Percentiles rank a stretch among this genome's conserved stretches.
Conservation (phyloP, 2,329 filamentous ascomycete genomes). For the Neoscytalidium dimidiatum region DNA sequence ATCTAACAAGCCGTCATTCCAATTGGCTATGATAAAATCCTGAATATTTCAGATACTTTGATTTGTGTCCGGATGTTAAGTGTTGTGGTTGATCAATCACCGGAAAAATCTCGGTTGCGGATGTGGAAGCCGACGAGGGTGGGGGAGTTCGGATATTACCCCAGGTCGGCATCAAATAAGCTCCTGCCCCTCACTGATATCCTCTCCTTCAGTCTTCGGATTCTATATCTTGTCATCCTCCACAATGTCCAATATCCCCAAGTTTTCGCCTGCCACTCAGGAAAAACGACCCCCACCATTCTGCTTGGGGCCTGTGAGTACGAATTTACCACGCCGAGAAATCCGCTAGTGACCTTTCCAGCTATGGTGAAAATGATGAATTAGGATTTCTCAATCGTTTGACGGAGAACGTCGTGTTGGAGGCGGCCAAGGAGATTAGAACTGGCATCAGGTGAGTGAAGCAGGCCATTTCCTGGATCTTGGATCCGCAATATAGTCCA, state of each 20-base stretch:
- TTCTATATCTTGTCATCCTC: not conserved
- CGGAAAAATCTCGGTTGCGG: not conserved
- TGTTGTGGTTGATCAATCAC: not conserved
- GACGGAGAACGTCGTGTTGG: conserved; percentile 55
- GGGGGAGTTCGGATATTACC: not conserved
- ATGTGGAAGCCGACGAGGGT: not conserved
- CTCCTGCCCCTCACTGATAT: not conserved
- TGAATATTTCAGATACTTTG: no score
- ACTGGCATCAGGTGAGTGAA: conserved; percentile 51
- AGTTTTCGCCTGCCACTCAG: conserved; percentile 53
- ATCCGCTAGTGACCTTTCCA: conserved; percentile 23
- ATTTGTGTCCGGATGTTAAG: no score
- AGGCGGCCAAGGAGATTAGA: conserved; percentile 54
- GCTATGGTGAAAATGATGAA: conserved; percentile 59
- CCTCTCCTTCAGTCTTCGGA: not conserved
- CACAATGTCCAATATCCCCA: conserved; percentile 39
- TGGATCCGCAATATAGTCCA: not conserved
- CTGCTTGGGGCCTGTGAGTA: conserved; percentile 39
- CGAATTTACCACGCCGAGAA: not conserved
- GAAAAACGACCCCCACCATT: conserved; percentile 48
- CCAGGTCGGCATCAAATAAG: not conserved
- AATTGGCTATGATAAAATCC: not conserved
- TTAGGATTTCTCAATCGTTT: conserved; percentile 64
- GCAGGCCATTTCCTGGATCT: conserved; percentile 21
- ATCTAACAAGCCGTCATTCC: not conserved